These are phyloP conservation scores for Vitis hybrid DNA, from an alignment of 177 flowering plant species.

Conservation along the genomic window DNA sequence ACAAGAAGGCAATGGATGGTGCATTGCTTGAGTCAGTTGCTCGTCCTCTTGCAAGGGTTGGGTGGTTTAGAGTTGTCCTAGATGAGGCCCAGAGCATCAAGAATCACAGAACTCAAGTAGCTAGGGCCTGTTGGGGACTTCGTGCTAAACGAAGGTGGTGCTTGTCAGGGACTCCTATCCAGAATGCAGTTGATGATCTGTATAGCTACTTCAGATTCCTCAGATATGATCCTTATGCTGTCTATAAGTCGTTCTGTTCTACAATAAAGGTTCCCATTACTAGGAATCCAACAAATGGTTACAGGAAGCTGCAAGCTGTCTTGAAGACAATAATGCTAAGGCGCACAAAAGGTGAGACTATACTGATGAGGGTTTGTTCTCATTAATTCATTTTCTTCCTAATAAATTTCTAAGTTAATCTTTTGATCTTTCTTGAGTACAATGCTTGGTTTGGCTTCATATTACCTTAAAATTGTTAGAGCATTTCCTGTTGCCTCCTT, in stretches of 20 bases:
- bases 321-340: slow-evolving; percentile 89
- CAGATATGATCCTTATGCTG: slow-evolving; percentile 75
- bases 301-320: slow-evolving; percentile 82
- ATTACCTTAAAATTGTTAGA: no score
- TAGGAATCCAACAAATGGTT: slow-evolving; percentile 64
- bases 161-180: slow-evolving; percentile 95
- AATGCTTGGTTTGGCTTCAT: no score
- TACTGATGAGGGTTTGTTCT: not conserved
- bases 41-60: slow-evolving; percentile 83
- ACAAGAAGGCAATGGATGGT: slow-evolving; percentile 45
- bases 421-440: no score
- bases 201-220: slow-evolving; percentile 96
- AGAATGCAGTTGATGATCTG: slow-evolving; percentile 93
- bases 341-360: slow-evolving; percentile 75
- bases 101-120: slow-evolving; percentile 88
- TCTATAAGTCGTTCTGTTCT: slow-evolving; percentile 57
- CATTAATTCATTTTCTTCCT: not conserved
- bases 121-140: slow-evolving; percentile 98
- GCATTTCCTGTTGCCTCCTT: no score
- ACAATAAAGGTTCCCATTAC: slow-evolving; percentile 65
- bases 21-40: slow-evolving; percentile 51
- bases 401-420: no score
- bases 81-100: slow-evolving; percentile 98
- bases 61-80: slow-evolving; percentile 93
- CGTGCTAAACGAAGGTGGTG: slow-evolving; percentile 98